Percentiles rank a stretch among this genome's conserved stretches.
phyloP scores from a whole-genome alignment of 805 yeast species.

The Cyberlindnera mississippiensis region DNA sequence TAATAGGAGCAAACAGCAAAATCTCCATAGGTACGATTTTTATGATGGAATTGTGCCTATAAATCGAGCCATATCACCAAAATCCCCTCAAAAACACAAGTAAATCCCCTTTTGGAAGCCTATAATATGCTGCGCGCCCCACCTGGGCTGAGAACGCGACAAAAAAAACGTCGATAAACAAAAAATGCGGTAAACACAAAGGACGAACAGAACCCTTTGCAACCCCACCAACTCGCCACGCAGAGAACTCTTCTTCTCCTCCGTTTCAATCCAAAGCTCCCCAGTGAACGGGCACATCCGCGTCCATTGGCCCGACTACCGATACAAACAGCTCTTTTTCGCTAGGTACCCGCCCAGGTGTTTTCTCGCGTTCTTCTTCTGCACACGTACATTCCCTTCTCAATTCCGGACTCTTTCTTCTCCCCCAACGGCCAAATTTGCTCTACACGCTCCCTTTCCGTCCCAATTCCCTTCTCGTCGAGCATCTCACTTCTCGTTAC shows the following conservation, averaged over 20 bases:
- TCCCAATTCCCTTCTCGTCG: neutral
- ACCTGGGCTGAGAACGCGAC: conserved; percentile 1
- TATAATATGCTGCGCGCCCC: neutral
- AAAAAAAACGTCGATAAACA: conserved; percentile 10
- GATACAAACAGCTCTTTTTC: neutral
- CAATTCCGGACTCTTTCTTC: neutral
- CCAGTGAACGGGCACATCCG: no score
- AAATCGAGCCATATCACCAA: no score
- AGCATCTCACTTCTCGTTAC: no score
- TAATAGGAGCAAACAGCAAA: no score
- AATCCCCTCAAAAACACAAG: neutral
- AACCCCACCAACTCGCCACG: neutral
- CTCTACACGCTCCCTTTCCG: neutral
- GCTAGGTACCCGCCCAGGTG: neutral
- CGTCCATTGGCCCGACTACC: neutral
- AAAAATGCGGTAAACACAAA: conserved; percentile 2
- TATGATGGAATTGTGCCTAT: no score
- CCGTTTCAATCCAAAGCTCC: no score
- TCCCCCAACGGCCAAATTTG: neutral
- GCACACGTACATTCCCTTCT: conserved; percentile 4
- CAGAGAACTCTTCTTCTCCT: neutral
- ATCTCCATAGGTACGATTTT: no score
- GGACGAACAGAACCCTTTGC: neutral
- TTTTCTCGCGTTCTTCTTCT: neutral
- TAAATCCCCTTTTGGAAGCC: neutral